Conservation (phyloP, 768 basidiomycete genomes). For the Lactarius sanguifluus region DNA sequence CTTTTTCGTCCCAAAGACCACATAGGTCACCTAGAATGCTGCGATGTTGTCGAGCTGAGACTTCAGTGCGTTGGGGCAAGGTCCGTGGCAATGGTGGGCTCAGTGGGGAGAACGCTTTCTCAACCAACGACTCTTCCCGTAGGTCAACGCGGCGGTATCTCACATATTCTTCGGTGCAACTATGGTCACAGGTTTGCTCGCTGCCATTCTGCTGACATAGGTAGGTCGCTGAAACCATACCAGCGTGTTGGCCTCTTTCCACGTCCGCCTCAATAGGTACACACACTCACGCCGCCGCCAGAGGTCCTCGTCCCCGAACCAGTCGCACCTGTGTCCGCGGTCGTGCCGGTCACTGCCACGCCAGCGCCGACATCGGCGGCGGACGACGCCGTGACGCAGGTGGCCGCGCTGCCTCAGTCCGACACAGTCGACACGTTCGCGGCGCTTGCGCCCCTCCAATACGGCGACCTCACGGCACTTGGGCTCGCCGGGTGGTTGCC, state of each 20-base stretch:
- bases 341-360: background rate
- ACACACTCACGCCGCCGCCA: background rate
- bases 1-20: background rate
- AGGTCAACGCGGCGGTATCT: constrained; percentile 16
- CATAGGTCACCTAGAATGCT: background rate
- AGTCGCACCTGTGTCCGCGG: constrained; percentile 3
- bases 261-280: background rate
- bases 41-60: constrained; percentile 24
- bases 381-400: constrained; percentile 6
- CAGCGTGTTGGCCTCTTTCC: constrained; percentile 15
- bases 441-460: constrained; percentile 51
- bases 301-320: background rate
- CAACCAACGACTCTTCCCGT: background rate
- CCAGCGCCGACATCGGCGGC: background rate
- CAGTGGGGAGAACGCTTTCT: background rate
- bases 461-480: constrained; percentile 69
- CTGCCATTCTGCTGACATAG: background rate
- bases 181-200: constrained; percentile 9
- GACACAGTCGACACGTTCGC: constrained; percentile 21
- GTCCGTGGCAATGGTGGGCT: constrained; percentile 2
- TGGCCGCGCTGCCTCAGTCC: background rate
- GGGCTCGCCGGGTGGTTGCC: constrained; percentile 66
- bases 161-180: background rate
- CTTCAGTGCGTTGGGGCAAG: constrained; percentile 20
- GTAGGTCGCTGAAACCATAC: constrained; percentile 2